Evolutionary conservation across 768 basidiomycete species (phyloP), one percentile per base, ranked within the genome.

Genomic region (Pleurotus giganteus): DNA sequence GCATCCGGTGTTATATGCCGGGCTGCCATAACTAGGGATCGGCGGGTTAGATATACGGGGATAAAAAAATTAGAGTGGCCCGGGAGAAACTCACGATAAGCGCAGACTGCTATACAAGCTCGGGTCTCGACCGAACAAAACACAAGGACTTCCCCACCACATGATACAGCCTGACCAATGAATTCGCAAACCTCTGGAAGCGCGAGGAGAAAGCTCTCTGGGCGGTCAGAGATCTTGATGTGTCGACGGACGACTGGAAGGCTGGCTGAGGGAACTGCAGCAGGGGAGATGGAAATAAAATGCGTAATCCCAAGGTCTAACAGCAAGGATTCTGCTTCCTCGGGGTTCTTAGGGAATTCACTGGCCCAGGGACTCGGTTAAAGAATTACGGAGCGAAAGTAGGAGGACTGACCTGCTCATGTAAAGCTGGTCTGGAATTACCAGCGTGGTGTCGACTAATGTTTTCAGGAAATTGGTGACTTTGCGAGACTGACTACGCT

Each of bases 281-380:
- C 71, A n/a, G 84, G 83, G 2, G 80, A 74, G 24, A 86, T 66
- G 2, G 81, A 77, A 42, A 86, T 57, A 12, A 84, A 50, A 60
- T 85, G 83, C 0, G 82, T 82, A 19, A 78, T 69, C 17, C 74
- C 80, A 9, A 82, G 60, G 51, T 84, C 82, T 12, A 70, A 47
- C 19, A 86, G 70, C 31, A 85, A 69, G 12, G 74, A 75, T 37
- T 78, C 74, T 13, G 75, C 79, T 59, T 82, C 76, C 19, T 75
- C 73, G 0, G 68, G 57, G 47, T 86, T 81, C 28, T 74, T 65
- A 0, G 85, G 85, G 60, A 85, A 85, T 36, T 83, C 82, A 58
- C 85, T 81, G 56, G 21, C 4, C 43, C 27, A 51, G 19, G 17
- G 37, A 39, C 13, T 57, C 15, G 17, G 13, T 4, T 4, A 3